Evolutionary conservation across 2,329 filamentous ascomycete genomes (phyloP), one percentile per base, ranked within the genome.

Genomic region (Alternaria atra): DNA sequence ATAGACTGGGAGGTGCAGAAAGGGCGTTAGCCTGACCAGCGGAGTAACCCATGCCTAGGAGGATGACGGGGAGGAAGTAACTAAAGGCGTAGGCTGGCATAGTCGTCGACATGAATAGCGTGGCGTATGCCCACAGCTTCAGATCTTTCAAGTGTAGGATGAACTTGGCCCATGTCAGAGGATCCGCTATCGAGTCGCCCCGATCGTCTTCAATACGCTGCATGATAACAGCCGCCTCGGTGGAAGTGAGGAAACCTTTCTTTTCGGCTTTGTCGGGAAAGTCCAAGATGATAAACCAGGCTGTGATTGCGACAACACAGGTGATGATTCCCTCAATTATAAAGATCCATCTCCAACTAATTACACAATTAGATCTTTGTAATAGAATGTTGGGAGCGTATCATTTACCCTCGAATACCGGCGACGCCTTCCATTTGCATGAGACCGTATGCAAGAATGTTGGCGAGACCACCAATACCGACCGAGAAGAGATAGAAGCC

Each of bases 21-120:
- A 73, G 63, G 0, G 65, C 66, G 30, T 71, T 70, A 2, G 64
- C 67, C 9, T 58, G 23, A 25, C 64, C 66, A 4, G 63, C 53
- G 17, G 52, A 58, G 57, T 69, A 72, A 0, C 68, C 69, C 69
- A 70, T 71, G 10, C 70, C 69, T 5, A 72, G 52, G 9, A 74
- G 66, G 10, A 75, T 74, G 5, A 74, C 63, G 7, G 73, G 73
- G 4, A 71, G 62, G 50, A 73, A 74, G 58, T 72, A 75, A 12
- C 64, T 44, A 23, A 73, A 73, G 12, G 69, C 69, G 37, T 75
- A 75, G 2, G 63, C 68, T 2, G 69, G 69, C 50, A 72, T 62
- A 0, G 69, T 72, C 1, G 67, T 69, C 13, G 61, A 66, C 66
- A 73, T 68, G 54, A 72, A 69, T 6, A 70, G 44, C 6, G 72